Percentiles rank a stretch among this genome's conserved stretches.
phyloP scores from a whole-genome alignment of 179 eudicot species.

The Silene noctiflora region DNA sequence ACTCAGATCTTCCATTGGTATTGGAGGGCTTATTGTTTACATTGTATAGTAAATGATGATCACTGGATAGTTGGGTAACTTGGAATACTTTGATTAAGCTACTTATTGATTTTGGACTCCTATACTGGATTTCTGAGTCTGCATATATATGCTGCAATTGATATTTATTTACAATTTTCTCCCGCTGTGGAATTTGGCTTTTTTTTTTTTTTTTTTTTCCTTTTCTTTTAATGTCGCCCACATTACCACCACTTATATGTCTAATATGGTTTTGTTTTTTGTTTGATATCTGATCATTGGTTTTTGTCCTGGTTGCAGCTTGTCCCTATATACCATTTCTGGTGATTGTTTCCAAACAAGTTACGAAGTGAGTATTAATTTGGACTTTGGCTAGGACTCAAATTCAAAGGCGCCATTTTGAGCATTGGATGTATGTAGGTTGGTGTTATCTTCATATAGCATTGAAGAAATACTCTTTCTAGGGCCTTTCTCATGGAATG shows the following conservation, averaged over 20 bases:
- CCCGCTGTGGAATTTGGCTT: too few species aligned
- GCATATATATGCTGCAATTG: background rate
- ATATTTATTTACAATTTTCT: too few species aligned
- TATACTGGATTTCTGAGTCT: background rate
- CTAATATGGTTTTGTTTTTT: background rate
- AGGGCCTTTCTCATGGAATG: slow-evolving; percentile 42
- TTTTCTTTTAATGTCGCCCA: background rate
- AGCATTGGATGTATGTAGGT: slow-evolving; percentile 17
- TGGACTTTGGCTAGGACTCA: background rate
- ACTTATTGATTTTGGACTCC: background rate
- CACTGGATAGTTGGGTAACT: background rate
- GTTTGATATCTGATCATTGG: background rate
- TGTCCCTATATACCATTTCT: background rate
- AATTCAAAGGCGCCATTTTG: background rate
- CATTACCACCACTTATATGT: background rate
- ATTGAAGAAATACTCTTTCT: slow-evolving; percentile 5
- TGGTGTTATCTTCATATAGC: slow-evolving; percentile 14
- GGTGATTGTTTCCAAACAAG: background rate
- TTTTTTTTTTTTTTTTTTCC: too few species aligned
- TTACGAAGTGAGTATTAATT: background rate
- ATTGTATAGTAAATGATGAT: background rate
- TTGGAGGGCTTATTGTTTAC: background rate
- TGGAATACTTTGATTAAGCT: background rate
- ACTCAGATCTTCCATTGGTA: background rate
- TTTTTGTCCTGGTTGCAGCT: slow-evolving; percentile 1